Evolutionary conservation across 225 moss, liverwort and hornwort genomes (phyloP).

Genomic region (Physcomitrium patens): DNA sequence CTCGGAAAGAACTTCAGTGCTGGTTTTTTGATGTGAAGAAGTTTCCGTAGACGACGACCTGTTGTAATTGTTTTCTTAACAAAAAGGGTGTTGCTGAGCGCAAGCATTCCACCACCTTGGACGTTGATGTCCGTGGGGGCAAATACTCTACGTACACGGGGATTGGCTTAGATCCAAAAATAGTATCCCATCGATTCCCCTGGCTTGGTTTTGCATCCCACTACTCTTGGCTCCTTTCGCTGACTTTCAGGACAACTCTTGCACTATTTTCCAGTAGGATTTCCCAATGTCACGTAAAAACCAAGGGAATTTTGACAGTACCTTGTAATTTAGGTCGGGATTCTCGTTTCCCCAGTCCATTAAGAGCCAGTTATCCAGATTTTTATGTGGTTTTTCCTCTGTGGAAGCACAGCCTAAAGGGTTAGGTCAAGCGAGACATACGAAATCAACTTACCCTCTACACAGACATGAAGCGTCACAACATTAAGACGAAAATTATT

Average conservation of each 20-base stretch:
- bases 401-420: neutral
- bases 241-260: neutral
- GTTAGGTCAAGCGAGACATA: neutral
- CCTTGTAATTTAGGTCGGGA: neutral
- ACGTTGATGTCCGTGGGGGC: slow-evolving; percentile 14
- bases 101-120: slow-evolving; percentile 12
- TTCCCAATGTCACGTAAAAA: slow-evolving; percentile 34
- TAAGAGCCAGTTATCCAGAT: neutral
- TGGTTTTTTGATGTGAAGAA: slow-evolving; percentile 1
- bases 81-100: neutral
- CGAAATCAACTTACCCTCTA: neutral
- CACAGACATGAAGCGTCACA: neutral
- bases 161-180: slow-evolving; percentile 23
- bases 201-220: slow-evolving; percentile 33
- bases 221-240: slow-evolving; percentile 12
- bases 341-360: neutral
- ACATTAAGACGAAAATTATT: neutral
- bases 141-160: slow-evolving; percentile 32
- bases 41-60: neutral
- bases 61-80: neutral
- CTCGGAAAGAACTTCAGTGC: slow-evolving; percentile 43
- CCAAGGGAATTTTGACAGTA: neutral
- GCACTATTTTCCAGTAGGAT: slow-evolving; percentile 6
- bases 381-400: neutral
- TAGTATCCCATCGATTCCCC: slow-evolving; percentile 42